Base-by-base conservation (phyloP, 768 basidiomycete species). In the Tylopilus cervinicoccineus region DNA sequence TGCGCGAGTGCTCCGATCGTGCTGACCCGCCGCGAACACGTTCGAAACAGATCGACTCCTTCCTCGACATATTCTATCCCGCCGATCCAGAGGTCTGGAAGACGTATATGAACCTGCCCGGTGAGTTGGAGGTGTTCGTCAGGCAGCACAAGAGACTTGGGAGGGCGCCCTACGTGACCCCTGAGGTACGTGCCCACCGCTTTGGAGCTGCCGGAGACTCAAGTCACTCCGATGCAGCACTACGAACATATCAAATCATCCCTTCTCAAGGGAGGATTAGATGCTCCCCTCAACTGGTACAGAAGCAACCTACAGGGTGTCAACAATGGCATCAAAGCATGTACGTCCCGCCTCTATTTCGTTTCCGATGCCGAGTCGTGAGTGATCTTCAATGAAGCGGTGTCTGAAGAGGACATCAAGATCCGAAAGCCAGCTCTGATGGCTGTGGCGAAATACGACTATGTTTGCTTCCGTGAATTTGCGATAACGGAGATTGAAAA, bases 251-350 rank as follows among this genome's bases (percentile, higher is more conserved):
- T 62, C 46, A 55, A 57, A 24, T 40, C 57, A 8, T 63, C 59
- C 5, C 53, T 74, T 9, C 50, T 53, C 19, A 46, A 60, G 20
- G 63, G 67, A 6, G 69, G 74, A 6, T 43, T 76, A 40, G 45
- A 41, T 20, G 67, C 61, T 10, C 63, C 72, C 20, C 58, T 71
- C 47, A 65, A 63, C 48, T 76, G 71, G 70, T 75, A 74, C 60
- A 62, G 51, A 28, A 60, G 57, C 47, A 59, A 59, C 51, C 27
- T 65, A 14, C 50, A 43, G 10, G 67, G 64, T 7, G 51, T 70
- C 24, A 58, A 69, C 41, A 45, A 60, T 27, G 50, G 54, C 32
- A 67, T 61, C n/a, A 60, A 53, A 56, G 57, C 59, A 43, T 54
- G 68, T 69, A 44, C 28, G 65, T 51, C n/a, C 19, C 17, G 13